These are phyloP conservation scores for Epichloe typhina DNA, from an alignment of 2,329 filamentous ascomycete species.

Conservation along the genomic window DNA sequence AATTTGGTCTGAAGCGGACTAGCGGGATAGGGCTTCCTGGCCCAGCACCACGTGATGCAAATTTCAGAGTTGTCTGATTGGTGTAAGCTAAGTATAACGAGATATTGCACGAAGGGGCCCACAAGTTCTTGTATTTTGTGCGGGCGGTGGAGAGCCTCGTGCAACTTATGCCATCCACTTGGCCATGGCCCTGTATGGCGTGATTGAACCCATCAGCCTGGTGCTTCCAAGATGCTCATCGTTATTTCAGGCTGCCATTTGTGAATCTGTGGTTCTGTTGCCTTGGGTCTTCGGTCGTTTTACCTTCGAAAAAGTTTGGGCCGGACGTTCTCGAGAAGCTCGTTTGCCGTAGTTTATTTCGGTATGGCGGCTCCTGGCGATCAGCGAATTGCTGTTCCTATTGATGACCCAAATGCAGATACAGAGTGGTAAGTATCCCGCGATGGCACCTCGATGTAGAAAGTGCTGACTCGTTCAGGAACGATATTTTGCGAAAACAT, in stretches of 20 bases:
- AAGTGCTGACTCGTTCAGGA: conserved; percentile 44
- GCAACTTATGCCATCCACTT: conserved; percentile 1
- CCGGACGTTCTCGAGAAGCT: neutral
- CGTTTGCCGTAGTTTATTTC: neutral
- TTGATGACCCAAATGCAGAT: conserved; percentile 91
- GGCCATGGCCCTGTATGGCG: too few species aligned
- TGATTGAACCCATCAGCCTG: neutral
- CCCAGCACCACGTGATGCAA: conserved; percentile 24
- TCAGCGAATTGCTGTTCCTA: conserved; percentile 62
- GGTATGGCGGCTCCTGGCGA: conserved; percentile 49
- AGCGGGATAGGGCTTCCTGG: conserved; percentile 25
- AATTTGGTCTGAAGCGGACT: conserved; percentile 24
- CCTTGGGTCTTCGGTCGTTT: neutral
- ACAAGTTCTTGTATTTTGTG: conserved; percentile 6
- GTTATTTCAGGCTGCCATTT: conserved; percentile 1
- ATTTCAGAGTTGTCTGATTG: conserved; percentile 8
- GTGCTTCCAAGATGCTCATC: neutral
- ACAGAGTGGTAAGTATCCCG: conserved; percentile 69
- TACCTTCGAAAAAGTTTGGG: neutral
- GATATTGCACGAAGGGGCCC: neutral
- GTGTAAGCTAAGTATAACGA: neutral
- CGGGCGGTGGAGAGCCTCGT: conserved; percentile 6
- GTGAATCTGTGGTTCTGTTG: neutral
- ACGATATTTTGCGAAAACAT: conserved; percentile 95
- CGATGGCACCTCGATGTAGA: conserved; percentile 6